Base-by-base conservation (phyloP, 495 filamentous ascomycete genomes). In the Penicillium psychrofluorescens region DNA sequence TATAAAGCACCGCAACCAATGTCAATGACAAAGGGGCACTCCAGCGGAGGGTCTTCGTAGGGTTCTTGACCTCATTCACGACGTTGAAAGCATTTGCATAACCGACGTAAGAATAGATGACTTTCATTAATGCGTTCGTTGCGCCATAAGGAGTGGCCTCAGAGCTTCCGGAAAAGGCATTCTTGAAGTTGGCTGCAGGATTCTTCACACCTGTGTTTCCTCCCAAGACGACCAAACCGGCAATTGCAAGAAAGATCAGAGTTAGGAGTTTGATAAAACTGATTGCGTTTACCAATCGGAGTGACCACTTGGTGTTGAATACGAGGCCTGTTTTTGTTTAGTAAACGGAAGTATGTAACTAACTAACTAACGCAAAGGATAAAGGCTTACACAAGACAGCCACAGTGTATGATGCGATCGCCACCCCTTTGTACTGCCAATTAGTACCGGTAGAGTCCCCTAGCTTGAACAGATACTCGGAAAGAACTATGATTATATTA, bases 51-150 rank as follows among this genome's bases (percentile, higher is more conserved):
- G 70, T 75, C 59, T 79, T 80, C 41, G 80, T 60, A 1, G 78
- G 78, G 42, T 79, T 78, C 75, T 75, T 79, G 44, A 84, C 72
- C 58, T 86, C 82, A 45, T 83, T 83, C 35, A 82, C 77, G 12
- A 86, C 64, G 41, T 77, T 77, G 51, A 84, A 83, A 0, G 80
- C 77, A 49, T 84, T 84, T 8, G 58, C 54, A 39, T 77, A 86
- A 0, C 82, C 81, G 1, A 67, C 53, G 49, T 84, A 86, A 0
- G 81, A 74, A 47, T 83, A 84, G 29, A 81, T 72, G 31, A 86
- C 71, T 38, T 78, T 79, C 46, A 80, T 69, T 15, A 84, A 51
- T 8, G 81, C 80, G 36, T 77, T 78, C 0, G 79, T 76, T 10
- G 77, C 59, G 2, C 76, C 76, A 46, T 78, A 77, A 5, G 72